phyloP scores from a whole-genome alignment of 208 protist genomes.

The Leishmania arabica region DNA sequence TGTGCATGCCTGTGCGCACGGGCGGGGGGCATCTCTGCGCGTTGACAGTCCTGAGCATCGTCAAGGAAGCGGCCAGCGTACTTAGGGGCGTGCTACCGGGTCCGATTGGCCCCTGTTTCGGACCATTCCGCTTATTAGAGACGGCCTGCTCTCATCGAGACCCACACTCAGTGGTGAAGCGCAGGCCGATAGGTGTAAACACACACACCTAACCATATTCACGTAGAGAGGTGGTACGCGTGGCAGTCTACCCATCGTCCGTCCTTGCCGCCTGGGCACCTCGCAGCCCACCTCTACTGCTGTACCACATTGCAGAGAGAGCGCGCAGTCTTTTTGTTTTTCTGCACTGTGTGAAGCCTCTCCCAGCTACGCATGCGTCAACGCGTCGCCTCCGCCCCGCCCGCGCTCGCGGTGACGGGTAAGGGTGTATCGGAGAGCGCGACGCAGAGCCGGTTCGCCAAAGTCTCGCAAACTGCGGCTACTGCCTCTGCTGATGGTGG shows the following conservation, averaged over 20 bases:
- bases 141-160: background rate
- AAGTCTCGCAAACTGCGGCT: background rate
- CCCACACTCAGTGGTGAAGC: background rate
- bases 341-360: background rate
- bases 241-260: background rate
- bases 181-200: background rate
- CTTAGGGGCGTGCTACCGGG: too few species aligned
- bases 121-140: background rate
- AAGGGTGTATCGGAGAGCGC: background rate
- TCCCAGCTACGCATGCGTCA: background rate
- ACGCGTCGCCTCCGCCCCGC: background rate
- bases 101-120: background rate
- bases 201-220: background rate
- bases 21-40: background rate
- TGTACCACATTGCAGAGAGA: background rate
- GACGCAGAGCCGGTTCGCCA: background rate
- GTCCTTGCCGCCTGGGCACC: background rate
- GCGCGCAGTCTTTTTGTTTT: background rate
- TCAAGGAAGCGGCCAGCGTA: background rate
- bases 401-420: background rate
- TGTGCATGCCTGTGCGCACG: background rate
- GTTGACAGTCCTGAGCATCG: background rate
- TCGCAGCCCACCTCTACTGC: background rate
- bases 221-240: background rate
- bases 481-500: background rate